These are phyloP conservation scores for Tetrahymena borealis DNA, from an alignment of 73 alveolate species.

Conservation along the genomic window DNA sequence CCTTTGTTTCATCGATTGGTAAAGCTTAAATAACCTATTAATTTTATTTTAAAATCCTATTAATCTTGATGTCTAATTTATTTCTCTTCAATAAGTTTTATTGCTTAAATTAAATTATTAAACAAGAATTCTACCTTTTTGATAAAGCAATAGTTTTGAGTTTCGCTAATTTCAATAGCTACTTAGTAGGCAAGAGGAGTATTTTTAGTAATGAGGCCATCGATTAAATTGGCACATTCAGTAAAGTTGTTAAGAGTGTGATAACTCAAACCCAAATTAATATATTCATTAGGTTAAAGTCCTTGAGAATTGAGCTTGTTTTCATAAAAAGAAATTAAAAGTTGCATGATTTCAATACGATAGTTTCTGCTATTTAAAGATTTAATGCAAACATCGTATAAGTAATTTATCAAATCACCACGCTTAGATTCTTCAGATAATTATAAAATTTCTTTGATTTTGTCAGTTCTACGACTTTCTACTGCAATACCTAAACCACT, in stretches of 20 bases:
- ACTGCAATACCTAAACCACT: conserved; percentile 82
- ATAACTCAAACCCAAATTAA: not conserved
- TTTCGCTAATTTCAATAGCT: not conserved
- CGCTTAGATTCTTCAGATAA: conserved; percentile 51
- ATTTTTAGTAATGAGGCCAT: not conserved
- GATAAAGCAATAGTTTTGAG: conserved; percentile 1
- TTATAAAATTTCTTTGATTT: conserved; percentile 56
- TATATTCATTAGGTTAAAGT: not conserved
- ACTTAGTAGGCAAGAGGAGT: not conserved
- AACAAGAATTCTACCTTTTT: conserved; percentile 23
- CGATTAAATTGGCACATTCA: not conserved
- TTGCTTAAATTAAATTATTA: not conserved
- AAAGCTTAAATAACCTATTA: conserved; percentile 53
- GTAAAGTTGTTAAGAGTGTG: not conserved
- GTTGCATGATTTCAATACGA: conserved; percentile 62
- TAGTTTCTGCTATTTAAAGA: conserved; percentile 65
- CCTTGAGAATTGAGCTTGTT: conserved; percentile 32
- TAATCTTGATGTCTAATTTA: not conserved
- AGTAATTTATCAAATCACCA: conserved; percentile 61
- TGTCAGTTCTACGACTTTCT: conserved; percentile 76
- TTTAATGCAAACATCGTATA: conserved; percentile 70
- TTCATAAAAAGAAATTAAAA: conserved; percentile 56
- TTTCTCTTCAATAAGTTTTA: conserved; percentile 2
- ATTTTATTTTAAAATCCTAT: conserved; percentile 79
- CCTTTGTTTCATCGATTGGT: conserved; percentile 24